These are phyloP conservation scores for Microbotryomycetes sp. DNA, from an alignment of 1,284 basidiomycete genomes.

Conservation along the genomic window DNA sequence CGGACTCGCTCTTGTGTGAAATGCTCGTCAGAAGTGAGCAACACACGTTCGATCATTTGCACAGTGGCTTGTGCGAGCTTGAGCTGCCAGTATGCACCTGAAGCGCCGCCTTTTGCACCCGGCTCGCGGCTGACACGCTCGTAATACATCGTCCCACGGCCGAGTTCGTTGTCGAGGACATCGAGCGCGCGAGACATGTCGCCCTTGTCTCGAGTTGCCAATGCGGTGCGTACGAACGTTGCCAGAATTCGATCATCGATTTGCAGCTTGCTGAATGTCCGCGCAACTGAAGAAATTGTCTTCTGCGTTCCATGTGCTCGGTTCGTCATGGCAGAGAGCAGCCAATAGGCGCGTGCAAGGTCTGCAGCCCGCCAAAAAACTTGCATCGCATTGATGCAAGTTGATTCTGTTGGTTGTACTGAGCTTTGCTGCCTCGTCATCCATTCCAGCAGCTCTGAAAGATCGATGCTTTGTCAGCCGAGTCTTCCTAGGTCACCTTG, in stretches of 20 bases:
- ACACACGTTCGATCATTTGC: neutral
- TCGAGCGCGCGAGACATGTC: constrained; percentile 1
- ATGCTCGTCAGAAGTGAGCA: neutral
- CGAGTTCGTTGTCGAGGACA: neutral
- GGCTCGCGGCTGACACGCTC: neutral
- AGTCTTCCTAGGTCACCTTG: no score
- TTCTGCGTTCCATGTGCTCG: neutral
- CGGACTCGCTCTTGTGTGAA: no score
- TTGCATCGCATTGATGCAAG: constrained; percentile 9
- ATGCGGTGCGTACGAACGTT: constrained; percentile 2
- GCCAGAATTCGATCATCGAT: neutral
- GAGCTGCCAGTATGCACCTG: neutral
- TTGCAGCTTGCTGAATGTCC: neutral
- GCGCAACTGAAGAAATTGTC: neutral
- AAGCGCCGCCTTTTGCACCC: neutral
- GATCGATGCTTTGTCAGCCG: no score
- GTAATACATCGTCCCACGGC: neutral
- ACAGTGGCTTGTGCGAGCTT: neutral
- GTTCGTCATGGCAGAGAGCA: constrained; percentile 5
- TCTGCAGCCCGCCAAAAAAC: constrained; percentile 4
- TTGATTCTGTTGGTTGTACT: constrained; percentile 2
- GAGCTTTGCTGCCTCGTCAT: no score
- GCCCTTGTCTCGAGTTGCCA: constrained; percentile 5
- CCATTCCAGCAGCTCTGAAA: constrained; percentile 6
- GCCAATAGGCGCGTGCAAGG: constrained; percentile 1